Evolutionary conservation across 805 yeast species (phyloP).

Genomic region (Hanseniaspora lachancei): DNA sequence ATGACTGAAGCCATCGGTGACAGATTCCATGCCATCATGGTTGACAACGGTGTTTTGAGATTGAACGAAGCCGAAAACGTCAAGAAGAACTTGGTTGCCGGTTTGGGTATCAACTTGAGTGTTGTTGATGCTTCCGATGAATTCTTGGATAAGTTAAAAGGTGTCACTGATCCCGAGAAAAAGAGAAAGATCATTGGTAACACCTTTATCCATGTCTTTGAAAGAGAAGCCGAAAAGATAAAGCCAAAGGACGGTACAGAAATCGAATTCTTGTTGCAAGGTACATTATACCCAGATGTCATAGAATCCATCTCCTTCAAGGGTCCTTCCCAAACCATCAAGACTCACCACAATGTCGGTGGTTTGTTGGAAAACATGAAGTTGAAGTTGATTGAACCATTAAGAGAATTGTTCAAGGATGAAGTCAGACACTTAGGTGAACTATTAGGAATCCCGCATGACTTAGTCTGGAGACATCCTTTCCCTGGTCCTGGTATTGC

Average conservation of each 20-base stretch:
- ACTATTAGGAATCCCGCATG: constrained; percentile 87
- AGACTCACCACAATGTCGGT: constrained; percentile 98
- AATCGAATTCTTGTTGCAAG: constrained; percentile 87
- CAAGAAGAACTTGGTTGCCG: constrained; percentile 77
- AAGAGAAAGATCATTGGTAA: constrained; percentile 97
- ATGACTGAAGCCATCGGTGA: constrained; percentile 98
- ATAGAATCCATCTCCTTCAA: constrained; percentile 97
- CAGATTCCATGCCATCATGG: constrained; percentile 95
- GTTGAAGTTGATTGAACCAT: constrained; percentile 93
- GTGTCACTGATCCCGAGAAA: constrained; percentile 96
- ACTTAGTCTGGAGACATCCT: constrained; percentile 98
- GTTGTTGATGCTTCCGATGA: constrained; percentile 90
- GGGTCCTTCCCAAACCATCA: constrained; percentile 98
- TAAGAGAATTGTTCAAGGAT: constrained; percentile 96
- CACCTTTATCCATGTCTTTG: constrained; percentile 93
- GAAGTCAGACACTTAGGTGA: constrained; percentile 96
- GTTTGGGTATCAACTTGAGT: constrained; percentile 85
- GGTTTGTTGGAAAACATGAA: constrained; percentile 97
- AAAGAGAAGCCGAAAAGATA: constrained; percentile 86
- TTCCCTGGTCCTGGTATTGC: constrained; percentile 99
- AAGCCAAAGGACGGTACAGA: constrained; percentile 81
- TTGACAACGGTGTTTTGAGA: constrained; percentile 96
- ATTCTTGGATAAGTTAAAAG: constrained; percentile 74
- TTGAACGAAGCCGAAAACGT: constrained; percentile 82
- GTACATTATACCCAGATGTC: constrained; percentile 96